Evolutionary conservation across 2,329 filamentous ascomycete species (phyloP).

Genomic region (Myotisia sp.): DNA sequence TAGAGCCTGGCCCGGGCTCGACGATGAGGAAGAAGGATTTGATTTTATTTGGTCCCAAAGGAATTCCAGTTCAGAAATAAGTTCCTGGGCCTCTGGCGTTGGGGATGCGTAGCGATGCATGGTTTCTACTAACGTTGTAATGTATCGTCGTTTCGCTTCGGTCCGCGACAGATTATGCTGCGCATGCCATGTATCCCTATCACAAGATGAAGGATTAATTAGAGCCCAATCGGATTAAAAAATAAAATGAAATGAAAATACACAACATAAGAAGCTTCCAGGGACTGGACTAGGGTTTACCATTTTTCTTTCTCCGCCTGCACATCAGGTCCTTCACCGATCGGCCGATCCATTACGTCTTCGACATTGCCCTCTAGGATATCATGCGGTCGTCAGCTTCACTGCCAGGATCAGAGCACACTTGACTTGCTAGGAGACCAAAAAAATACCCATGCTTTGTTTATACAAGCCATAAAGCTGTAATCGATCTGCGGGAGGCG

Average conservation of each 20-base stretch:
- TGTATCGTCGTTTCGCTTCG: conserved; percentile 86
- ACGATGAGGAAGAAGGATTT: conserved; percentile 53
- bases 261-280: background rate
- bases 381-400: conserved; percentile 11
- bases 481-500: conserved; percentile 70
- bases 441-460: conserved; percentile 63
- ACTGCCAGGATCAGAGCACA: background rate
- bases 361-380: conserved; percentile 77
- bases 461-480: conserved; percentile 97
- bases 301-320: conserved; percentile 53
- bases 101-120: conserved; percentile 89
- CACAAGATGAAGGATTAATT: background rate
- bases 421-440: background rate
- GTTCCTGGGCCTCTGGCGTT: conserved; percentile 65
- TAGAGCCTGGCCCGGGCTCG: conserved; percentile 19
- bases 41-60: conserved; percentile 97
- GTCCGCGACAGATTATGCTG: conserved; percentile 73
- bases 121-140: conserved; percentile 84
- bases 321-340: conserved; percentile 36
- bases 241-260: background rate
- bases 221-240: background rate
- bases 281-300: conserved; percentile 21
- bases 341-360: conserved; percentile 77
- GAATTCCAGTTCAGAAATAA: conserved; percentile 92
- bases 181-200: conserved; percentile 81